Evolutionary conservation across 257 asterid species (phyloP), one percentile per base, ranked within the genome.

Genomic region (Scutellaria baicalensis): DNA sequence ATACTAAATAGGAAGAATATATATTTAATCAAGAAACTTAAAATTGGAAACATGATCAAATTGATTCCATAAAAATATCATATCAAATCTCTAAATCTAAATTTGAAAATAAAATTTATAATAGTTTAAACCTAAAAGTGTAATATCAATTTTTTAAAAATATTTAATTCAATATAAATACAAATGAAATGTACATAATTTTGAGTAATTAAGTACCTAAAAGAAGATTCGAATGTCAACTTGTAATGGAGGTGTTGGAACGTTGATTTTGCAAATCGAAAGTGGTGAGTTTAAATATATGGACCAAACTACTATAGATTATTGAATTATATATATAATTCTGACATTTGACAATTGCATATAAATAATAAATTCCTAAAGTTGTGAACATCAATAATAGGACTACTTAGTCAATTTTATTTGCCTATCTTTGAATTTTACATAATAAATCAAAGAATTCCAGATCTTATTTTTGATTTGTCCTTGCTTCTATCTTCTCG

Each of bases 231-330:
- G 54, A 65, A 38, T 58, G 20, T 35, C 20, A 14, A 58, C 6
- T 10, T 69, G 12, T 1, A 36, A 17, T 35, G 75, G 66, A 72
- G 60, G 77, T 73, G 67, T 1, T 57, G 39, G 54, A 49, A 21
- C 16, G 68, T 47, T 73, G 78, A 73, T 10, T 2, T 16, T 57
- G 21, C 11, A 40, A 2, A 40, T 42, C 50, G 56, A 13, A 23
- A 31, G 3, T 33, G 47, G 16, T 43, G 3, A 43, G n/a, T 13
- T 20, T 38, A n/a, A n/a, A n/a, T n/a, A n/a, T n/a, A 38, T 38
- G 64, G 73, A 74, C 68, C 64, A 58, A 64, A 56, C 63, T 10
- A 21, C 45, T 6, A 47, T 0, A 1, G 3, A 23, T 23, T 23
- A 23, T 23, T 23, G 31, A 3, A 1, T 23, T 5, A 43, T n/a